These are phyloP conservation scores for Didymella arachidicola DNA, from an alignment of 2,329 filamentous ascomycete species.

Conservation along the genomic window DNA sequence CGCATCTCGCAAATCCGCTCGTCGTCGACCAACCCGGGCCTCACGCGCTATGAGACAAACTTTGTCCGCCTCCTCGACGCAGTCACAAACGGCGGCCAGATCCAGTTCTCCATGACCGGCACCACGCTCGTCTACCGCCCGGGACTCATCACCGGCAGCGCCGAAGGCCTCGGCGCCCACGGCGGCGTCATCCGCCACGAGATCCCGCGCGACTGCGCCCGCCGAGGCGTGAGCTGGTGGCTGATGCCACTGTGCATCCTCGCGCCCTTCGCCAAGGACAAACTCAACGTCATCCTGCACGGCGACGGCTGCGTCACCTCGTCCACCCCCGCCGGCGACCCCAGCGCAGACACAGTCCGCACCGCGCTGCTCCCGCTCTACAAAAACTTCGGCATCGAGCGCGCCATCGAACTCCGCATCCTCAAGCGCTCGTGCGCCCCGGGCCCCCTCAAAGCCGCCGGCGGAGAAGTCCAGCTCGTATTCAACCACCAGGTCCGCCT, in stretches of 20 bases:
- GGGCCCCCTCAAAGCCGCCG: constrained; percentile 79
- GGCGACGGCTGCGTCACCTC: constrained; percentile 93
- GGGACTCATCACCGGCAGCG: constrained; percentile 86
- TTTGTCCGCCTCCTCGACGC: constrained; percentile 93
- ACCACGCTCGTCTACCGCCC: constrained; percentile 92
- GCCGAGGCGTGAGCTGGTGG: constrained; percentile 90
- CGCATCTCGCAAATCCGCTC: constrained; percentile 95
- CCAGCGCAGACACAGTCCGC: constrained; percentile 91
- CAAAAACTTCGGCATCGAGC: constrained; percentile 86
- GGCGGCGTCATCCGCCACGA: constrained; percentile 81
- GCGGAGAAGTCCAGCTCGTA: constrained; percentile 89
- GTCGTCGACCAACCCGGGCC: constrained; percentile 84
- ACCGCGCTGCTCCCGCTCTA: constrained; percentile 92
- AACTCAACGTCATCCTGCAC: constrained; percentile 87
- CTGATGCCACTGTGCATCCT: constrained; percentile 87
- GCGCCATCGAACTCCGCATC: constrained; percentile 84
- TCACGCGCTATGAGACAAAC: constrained; percentile 91
- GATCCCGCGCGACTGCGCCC: constrained; percentile 75
- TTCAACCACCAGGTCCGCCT: constrained; percentile 93
- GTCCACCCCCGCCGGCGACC: constrained; percentile 81
- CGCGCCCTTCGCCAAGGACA: constrained; percentile 90
- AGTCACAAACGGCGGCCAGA: constrained; percentile 91
- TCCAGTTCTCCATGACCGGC: constrained; percentile 96
- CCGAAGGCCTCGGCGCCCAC: constrained; percentile 75
- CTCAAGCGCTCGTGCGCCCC: constrained; percentile 74